Base-by-base conservation (phyloP, 148 eudicot species). In the Rheum nobile region DNA sequence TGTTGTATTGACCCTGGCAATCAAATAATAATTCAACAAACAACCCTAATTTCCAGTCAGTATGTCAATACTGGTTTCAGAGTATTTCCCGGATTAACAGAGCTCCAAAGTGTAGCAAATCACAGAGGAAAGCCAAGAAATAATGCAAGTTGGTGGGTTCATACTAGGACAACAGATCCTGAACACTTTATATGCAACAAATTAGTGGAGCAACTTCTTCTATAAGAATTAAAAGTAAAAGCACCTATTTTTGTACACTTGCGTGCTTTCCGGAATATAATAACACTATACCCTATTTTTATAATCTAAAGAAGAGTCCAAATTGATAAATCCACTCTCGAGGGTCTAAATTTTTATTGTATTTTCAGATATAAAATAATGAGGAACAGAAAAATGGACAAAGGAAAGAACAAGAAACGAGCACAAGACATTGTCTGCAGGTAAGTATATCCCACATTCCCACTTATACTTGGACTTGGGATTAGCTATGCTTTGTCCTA, bases 231-330 rank as follows among this genome's bases (percentile, higher is more conserved):
- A 29, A 29, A 59, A 63, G 68, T 63, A 63, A 63, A 0, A 63
- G n/a, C 68, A 63, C 68, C 38, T 29, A 31, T 63, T 63, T 65
- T 32, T 65, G 70, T 65, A 65, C 41, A 65, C 41, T 34, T 32
- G 70, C 21, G 9, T 31, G 41, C 70, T 65, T 65, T 65, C 10
- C 31, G 31, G 63, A 55, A 17, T 65, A 65, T 31, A 34, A 65
- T 65, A 63, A 34, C 70, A 32, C 70, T 65, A 29, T 29, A 31
- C 0, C 28, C 22, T 17, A 26, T 26, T 59, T 59, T 59, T 26
- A 26, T 59, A 65, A 65, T 65, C 70, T 16, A 63, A 31, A 32
- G 22, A 63, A 63, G 69, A 63, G 10, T 63, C 31, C 70, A 65
- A 65, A 65, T 34, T 32, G 70, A 32, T 65, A 65, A 65, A 61